These are phyloP conservation scores for Talaromyces sp. DNA, from an alignment of 2,329 filamentous ascomycete species.

Conservation along the genomic window DNA sequence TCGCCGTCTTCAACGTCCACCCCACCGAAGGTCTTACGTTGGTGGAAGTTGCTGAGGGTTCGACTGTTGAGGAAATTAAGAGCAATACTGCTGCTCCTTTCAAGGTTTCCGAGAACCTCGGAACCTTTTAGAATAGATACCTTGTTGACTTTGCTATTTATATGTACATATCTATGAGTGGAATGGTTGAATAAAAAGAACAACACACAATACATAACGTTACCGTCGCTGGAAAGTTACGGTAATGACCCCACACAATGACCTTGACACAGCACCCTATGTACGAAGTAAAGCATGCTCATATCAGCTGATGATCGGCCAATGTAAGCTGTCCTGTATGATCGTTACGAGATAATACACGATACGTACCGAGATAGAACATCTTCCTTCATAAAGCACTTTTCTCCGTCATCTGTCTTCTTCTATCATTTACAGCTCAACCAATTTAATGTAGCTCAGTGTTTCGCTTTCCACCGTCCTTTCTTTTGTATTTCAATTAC, in stretches of 20 bases:
- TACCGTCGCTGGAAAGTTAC: background rate
- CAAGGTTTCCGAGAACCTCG: conserved; percentile 57
- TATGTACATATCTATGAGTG: conserved; percentile 11
- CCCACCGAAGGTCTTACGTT: conserved; percentile 52
- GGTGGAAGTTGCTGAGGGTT: conserved; percentile 67
- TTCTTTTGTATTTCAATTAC: background rate
- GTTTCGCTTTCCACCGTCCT: background rate
- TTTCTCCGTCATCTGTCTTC: background rate
- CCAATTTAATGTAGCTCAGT: background rate
- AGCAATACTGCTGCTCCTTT: conserved; percentile 69
- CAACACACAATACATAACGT: background rate
- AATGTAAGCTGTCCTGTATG: background rate
- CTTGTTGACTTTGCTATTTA: background rate
- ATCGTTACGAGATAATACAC: background rate
- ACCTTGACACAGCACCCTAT: background rate
- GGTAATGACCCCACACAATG: background rate
- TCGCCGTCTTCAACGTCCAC: conserved; percentile 72
- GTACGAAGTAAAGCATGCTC: background rate
- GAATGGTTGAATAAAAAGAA: background rate
- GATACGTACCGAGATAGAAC: background rate
- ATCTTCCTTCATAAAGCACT: background rate
- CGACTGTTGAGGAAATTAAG: conserved; percentile 65
- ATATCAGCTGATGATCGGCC: background rate
- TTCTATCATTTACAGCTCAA: too few relatives aligned
- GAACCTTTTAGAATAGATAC: conserved; percentile 37